phyloP scores from a whole-genome alignment of 768 basidiomycete genomes.

The Zangia roseola region DNA sequence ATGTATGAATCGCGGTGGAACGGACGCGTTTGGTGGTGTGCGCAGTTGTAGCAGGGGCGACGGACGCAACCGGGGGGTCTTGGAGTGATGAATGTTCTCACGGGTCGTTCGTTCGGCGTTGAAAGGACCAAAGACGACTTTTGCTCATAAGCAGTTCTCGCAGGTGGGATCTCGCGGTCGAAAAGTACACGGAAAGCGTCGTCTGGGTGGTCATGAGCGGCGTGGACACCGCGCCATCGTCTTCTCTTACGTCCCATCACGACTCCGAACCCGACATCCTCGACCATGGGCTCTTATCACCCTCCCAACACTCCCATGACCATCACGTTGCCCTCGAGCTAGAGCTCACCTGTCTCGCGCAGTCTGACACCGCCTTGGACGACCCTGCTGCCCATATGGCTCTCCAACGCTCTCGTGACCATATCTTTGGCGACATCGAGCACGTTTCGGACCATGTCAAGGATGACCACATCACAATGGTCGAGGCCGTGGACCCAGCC shows the following conservation, averaged over 20 bases:
- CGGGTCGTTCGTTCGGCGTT: constrained; percentile 19
- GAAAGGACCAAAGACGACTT: constrained; percentile 23
- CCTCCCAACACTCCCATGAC: constrained; percentile 32
- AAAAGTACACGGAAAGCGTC: constrained; percentile 21
- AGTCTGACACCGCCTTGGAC: constrained; percentile 27
- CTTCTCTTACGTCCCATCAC: constrained; percentile 30
- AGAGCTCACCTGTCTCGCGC: constrained; percentile 28
- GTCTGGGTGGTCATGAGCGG: constrained; percentile 40
- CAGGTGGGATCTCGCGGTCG: constrained; percentile 19
- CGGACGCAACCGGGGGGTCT: constrained; percentile 15
- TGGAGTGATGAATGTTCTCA: constrained; percentile 15
- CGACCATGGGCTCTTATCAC: constrained; percentile 33
- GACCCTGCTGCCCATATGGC: constrained; percentile 27
- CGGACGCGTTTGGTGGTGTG: not conserved
- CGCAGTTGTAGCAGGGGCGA: not conserved
- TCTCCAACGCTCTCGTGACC: constrained; percentile 31
- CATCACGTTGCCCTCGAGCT: constrained; percentile 32
- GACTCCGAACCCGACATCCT: constrained; percentile 32
- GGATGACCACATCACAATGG: constrained; percentile 32
- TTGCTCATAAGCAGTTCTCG: constrained; percentile 19
- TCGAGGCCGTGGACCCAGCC: constrained; percentile 38
- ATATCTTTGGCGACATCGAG: constrained; percentile 32
- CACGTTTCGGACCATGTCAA: constrained; percentile 35
- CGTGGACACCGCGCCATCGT: constrained; percentile 35
- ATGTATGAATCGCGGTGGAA: too few relatives aligned